Percentiles rank a stretch among this genome's conserved stretches.
Conservation (phyloP, 352 stramenopile genomes). For the Globisporangium iwayamae region DNA sequence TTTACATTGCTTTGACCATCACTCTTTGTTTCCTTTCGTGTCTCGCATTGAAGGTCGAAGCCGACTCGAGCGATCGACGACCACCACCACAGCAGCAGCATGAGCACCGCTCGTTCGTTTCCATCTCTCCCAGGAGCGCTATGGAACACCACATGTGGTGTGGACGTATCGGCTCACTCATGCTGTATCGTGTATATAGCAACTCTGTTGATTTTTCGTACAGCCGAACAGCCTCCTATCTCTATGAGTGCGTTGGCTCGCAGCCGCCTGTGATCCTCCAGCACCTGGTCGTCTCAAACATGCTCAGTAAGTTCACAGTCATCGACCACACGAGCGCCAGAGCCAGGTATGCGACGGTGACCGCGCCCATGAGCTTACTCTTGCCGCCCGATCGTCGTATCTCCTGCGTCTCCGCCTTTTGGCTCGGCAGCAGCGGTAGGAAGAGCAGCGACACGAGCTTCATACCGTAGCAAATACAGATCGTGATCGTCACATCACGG, state of each 20-base stretch:
- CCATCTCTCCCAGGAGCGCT: too few relatives aligned
- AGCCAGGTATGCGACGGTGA: conserved; percentile 32
- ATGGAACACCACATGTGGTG: too few relatives aligned
- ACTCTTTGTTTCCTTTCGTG: neutral
- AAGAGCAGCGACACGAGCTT: conserved; percentile 53
- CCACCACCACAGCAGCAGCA: neutral
- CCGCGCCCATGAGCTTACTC: conserved; percentile 29
- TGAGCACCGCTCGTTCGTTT: too few relatives aligned
- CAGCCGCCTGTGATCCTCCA: conserved; percentile 56
- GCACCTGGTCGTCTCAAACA: conserved; percentile 54
- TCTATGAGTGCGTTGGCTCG: conserved; percentile 15
- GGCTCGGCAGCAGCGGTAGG: conserved; percentile 42
- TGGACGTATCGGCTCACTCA: too few relatives aligned
- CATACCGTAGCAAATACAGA: conserved; percentile 51
- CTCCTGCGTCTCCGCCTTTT: conserved; percentile 47
- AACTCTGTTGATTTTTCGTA: neutral
- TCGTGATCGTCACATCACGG: conserved; percentile 57
- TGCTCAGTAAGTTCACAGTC: conserved; percentile 42
- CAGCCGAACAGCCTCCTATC: neutral
- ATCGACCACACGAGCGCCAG: conserved; percentile 38
- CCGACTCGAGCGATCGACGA: too few relatives aligned
- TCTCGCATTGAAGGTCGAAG: neutral
- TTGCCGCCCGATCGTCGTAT: conserved; percentile 36
- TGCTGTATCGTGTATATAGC: neutral
- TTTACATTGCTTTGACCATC: neutral